Evolutionary conservation across 2,329 filamentous ascomycete genomes (phyloP), one percentile per base, ranked within the genome.

Genomic region (Claviceps spartinae): DNA sequence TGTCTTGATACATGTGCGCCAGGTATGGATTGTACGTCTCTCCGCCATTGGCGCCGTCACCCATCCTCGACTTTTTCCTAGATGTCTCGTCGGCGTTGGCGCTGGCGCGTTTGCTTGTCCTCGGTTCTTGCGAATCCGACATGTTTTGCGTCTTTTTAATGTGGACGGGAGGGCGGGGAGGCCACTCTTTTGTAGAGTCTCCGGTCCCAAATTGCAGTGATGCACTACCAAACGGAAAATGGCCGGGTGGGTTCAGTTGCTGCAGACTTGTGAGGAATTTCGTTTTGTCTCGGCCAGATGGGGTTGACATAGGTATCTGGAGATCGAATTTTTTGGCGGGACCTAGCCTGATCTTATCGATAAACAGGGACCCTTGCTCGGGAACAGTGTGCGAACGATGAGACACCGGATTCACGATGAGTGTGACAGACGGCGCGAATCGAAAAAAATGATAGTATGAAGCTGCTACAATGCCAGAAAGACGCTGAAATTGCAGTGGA

Each of bases 21-120:
- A 98, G 81, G 72, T 98, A 97, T 1, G 87, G 88, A 66, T 97
- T 97, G 65, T 78, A 65, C 56, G 67, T 68, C 18, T 63, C 59
- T 51, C 61, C 64, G 34, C 58, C 56, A 40, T 63, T 62, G 37
- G 63, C 63, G 40, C 30, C 30, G 30, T 63, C 63, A 14, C 59
- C 57, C 60, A 67, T 73, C 56, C 67, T 69, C 43, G 65, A 62
- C 65, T 74, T 77, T 59, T 74, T 73, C 55, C 68, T 65, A 36
- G 60, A 67, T 47, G 61, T 51, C 24, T 69, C 69, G 49, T 73
- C 71, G 47, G 62, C 60, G 54, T 75, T 72, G 49, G 69, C 65
- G 58, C 68, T 74, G 49, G 64, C 63, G 57, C 74, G 69, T 63
- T 76, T 77, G 50, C 62, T 66, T 58, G 62, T 65, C 56, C 55